phyloP scores from a whole-genome alignment of 768 basidiomycete species.

The Tulasnella sp. region DNA sequence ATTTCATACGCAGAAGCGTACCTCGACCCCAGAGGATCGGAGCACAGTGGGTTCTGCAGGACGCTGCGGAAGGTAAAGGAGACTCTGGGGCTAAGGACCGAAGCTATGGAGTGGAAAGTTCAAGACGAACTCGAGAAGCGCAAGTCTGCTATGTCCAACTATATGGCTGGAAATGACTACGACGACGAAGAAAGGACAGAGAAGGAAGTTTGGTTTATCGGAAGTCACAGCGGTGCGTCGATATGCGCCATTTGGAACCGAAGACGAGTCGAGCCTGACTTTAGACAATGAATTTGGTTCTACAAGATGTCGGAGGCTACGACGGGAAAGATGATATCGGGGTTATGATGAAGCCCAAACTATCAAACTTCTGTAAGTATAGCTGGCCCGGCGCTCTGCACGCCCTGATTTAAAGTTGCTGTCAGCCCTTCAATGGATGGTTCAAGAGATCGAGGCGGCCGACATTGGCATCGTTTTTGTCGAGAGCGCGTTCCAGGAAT shows the following conservation, averaged over 20 bases:
- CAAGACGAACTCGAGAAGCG: not conserved
- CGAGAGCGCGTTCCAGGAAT: not conserved
- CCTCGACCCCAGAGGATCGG: not conserved
- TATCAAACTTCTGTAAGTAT: not conserved
- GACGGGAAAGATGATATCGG: not conserved
- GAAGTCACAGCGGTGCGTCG: not conserved
- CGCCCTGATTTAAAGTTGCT: not conserved
- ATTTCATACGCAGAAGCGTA: not conserved
- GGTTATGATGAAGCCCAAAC: not conserved
- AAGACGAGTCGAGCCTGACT: not conserved
- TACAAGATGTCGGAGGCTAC: not conserved
- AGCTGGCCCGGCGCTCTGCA: not conserved
- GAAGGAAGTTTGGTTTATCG: not conserved
- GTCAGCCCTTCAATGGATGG: not conserved
- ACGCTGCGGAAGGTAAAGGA: not conserved
- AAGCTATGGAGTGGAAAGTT: not conserved
- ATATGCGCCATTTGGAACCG: not conserved
- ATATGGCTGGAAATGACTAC: not conserved
- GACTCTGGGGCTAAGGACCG: not conserved
- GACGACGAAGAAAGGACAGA: not conserved
- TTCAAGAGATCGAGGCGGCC: not conserved
- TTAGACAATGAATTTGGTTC: not conserved
- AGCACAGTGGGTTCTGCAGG: not conserved
- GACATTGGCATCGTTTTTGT: not conserved
- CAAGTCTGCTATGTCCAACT: not conserved